Percentiles rank a stretch among this genome's conserved stretches.
Evolutionary conservation across 2,329 filamentous ascomycete genomes (phyloP).

Genomic region (Pleomassaria siparia): DNA sequence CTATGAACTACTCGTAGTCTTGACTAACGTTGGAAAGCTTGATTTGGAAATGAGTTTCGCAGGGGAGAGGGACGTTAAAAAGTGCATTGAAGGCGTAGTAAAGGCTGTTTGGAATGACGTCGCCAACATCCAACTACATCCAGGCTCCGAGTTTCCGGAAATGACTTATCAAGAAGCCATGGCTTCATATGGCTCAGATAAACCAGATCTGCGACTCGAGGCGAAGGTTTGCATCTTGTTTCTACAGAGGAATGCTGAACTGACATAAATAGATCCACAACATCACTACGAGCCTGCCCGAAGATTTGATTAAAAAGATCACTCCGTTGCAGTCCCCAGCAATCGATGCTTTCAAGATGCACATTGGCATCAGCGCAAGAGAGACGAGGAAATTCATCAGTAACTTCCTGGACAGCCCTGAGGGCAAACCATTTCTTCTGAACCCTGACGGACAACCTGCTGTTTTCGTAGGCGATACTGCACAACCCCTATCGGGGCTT

Average conservation of each 20-base stretch:
- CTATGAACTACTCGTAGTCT: not conserved
- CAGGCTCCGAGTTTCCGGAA: conserved; percentile 50
- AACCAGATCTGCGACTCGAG: conserved; percentile 81
- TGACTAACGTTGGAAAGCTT: conserved; percentile 54
- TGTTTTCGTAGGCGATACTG: conserved; percentile 72
- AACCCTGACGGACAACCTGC: conserved; percentile 80
- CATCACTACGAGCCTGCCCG: conserved; percentile 64
- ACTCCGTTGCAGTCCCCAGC: conserved; percentile 67
- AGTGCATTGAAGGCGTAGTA: conserved; percentile 56
- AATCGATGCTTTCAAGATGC: conserved; percentile 74
- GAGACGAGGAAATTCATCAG: conserved; percentile 64
- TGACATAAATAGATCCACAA: conserved; percentile 58
- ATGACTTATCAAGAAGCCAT: conserved; percentile 79
- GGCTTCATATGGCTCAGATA: conserved; percentile 80
- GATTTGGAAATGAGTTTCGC: conserved; percentile 95
- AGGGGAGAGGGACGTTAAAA: conserved; percentile 70
- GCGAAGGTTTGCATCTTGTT: conserved; percentile 54
- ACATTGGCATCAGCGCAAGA: conserved; percentile 55
- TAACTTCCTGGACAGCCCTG: conserved; percentile 69
- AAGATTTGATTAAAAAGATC: conserved; percentile 73
- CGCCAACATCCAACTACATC: conserved; percentile 44
- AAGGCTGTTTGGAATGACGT: conserved; percentile 56
- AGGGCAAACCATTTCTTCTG: conserved; percentile 59
- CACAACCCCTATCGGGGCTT: conserved; percentile 74
- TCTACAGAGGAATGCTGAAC: conserved; percentile 20